phyloP scores from a whole-genome alignment of 257 asterid genomes.

The Hygrophila difformis region DNA sequence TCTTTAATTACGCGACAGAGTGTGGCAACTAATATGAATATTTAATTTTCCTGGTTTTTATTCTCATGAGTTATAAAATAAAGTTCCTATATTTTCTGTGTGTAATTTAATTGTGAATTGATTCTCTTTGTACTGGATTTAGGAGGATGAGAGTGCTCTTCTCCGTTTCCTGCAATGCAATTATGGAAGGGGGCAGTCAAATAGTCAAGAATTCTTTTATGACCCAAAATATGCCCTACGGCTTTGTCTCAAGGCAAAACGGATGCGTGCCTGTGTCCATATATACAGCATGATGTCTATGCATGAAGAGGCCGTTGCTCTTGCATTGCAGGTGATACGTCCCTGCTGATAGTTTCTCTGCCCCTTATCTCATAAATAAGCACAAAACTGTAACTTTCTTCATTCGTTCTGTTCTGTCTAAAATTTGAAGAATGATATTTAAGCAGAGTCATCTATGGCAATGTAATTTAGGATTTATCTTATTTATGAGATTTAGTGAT shows the following conservation, averaged over 20 bases:
- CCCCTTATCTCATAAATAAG: conserved; percentile 5
- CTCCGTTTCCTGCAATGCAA: conserved; percentile 92
- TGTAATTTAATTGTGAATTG: conserved; percentile 19
- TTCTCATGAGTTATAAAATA: background rate
- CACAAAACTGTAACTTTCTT: too few species aligned
- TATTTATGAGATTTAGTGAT: conserved; percentile 8
- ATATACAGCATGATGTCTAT: conserved; percentile 98
- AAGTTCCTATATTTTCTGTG: conserved; percentile 11
- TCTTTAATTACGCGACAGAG: too few species aligned
- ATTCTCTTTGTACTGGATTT: conserved; percentile 18
- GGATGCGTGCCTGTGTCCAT: conserved; percentile 98
- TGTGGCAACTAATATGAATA: too few species aligned
- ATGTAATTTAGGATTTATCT: too few species aligned
- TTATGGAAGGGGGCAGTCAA: conserved; percentile 73
- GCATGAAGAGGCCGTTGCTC: conserved; percentile 99
- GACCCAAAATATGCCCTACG: conserved; percentile 99
- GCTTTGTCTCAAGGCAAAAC: conserved; percentile 77
- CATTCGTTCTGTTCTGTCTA: too few species aligned
- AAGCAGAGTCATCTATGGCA: too few species aligned
- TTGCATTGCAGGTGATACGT: conserved; percentile 72
- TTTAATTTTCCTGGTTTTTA: too few species aligned
- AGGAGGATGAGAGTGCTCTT: conserved; percentile 96
- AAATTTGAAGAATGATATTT: too few species aligned
- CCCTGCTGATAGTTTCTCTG: conserved; percentile 14
- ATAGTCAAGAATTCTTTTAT: conserved; percentile 81